These are phyloP conservation scores for Amphirosellinia nigrospora DNA, from an alignment of 495 filamentous ascomycete species.

Conservation along the genomic window DNA sequence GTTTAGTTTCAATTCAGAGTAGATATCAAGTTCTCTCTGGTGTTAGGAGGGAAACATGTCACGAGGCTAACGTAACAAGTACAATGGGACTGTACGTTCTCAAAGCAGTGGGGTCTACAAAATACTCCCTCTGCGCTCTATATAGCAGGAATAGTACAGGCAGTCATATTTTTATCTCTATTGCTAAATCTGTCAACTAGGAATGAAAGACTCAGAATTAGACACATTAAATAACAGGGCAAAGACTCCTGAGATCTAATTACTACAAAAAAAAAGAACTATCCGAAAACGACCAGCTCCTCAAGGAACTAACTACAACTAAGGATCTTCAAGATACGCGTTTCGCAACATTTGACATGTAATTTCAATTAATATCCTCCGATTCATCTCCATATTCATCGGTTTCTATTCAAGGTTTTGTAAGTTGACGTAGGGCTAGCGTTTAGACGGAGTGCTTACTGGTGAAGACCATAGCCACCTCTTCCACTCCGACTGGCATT, in stretches of 20 bases:
- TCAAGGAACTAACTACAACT: too few relatives aligned
- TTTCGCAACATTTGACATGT: neutral
- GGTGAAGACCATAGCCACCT: slow-evolving; percentile 14
- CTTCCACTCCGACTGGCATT: slow-evolving; percentile 4
- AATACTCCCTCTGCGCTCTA: neutral
- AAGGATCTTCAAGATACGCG: too few relatives aligned
- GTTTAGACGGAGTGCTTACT: slow-evolving; percentile 7
- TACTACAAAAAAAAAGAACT: too few relatives aligned
- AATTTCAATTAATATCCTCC: neutral
- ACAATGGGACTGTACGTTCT: neutral
- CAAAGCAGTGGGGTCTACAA: neutral
- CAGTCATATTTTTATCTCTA: neutral
- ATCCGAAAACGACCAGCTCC: too few relatives aligned
- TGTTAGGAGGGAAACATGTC: neutral
- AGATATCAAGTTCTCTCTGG: neutral
- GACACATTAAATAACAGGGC: neutral
- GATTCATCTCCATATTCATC: neutral
- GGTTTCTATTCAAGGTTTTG: slow-evolving; percentile 12
- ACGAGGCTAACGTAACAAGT: neutral
- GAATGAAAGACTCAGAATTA: neutral
- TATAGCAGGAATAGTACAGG: neutral
- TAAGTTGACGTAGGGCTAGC: slow-evolving; percentile 1
- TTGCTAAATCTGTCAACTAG: neutral
- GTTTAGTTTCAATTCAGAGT: neutral
- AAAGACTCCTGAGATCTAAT: neutral